These are phyloP conservation scores for Salix exigua DNA, from an alignment of 345 rosid species.

Conservation along the genomic window DNA sequence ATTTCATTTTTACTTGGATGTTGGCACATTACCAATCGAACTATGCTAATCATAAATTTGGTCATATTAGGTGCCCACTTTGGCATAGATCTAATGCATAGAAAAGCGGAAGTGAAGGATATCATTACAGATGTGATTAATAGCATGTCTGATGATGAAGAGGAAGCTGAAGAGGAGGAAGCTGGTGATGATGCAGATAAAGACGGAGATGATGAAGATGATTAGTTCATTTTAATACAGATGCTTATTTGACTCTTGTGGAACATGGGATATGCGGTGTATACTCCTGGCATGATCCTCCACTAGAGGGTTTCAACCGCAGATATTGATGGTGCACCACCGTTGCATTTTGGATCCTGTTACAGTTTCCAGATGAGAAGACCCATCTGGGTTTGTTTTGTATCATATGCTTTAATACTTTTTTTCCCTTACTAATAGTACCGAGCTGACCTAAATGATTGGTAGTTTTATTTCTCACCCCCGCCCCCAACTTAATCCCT, in stretches of 20 bases:
- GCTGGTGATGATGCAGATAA: constrained; percentile 46
- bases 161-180: constrained; percentile 56
- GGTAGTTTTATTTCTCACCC: constrained; percentile 15
- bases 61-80: constrained; percentile 61
- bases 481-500: neutral
- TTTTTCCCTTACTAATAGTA: constrained; percentile 14
- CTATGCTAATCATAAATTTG: constrained; percentile 5
- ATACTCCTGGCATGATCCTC: neutral
- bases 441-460: constrained; percentile 17
- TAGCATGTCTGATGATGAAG: constrained; percentile 85
- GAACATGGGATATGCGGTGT: constrained; percentile 22
- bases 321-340: constrained; percentile 13
- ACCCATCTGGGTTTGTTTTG: constrained; percentile 25
- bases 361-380: constrained; percentile 18
- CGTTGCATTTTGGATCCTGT: constrained; percentile 7
- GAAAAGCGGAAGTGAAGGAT: constrained; percentile 90
- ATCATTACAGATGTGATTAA: constrained; percentile 85
- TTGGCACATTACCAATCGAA: neutral
- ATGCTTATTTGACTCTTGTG: constrained; percentile 2
- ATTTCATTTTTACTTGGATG: constrained; percentile 1
- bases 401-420: constrained; percentile 36
- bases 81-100: constrained; percentile 59
- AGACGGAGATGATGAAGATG: constrained; percentile 43
- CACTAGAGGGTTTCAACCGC: constrained; percentile 5
- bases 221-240: constrained; percentile 18